Percentiles rank a stretch among this genome's conserved stretches.
These are phyloP conservation scores for Leccinum subspadiceum DNA, from an alignment of 1,284 basidiomycete genomes.

Conservation along the genomic window DNA sequence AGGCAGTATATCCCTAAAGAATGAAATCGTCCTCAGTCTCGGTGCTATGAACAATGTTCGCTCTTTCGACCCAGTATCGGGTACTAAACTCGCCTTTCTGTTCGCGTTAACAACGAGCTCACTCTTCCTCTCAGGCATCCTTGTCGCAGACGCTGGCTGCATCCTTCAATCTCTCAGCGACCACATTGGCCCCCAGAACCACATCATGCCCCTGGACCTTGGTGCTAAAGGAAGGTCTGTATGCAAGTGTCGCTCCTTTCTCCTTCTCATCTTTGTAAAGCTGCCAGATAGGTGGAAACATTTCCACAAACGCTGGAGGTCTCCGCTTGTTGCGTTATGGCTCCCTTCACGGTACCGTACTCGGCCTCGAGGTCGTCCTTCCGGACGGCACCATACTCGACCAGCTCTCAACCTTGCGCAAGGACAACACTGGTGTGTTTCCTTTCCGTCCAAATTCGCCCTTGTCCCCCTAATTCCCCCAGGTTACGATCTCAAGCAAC, in stretches of 20 bases:
- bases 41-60: constrained; percentile 84
- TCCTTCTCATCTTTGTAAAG: constrained; percentile 38
- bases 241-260: background rate
- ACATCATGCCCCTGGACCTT: constrained; percentile 97
- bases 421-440: constrained; percentile 91
- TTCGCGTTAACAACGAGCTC: constrained; percentile 12
- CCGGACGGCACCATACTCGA: constrained; percentile 96
- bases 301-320: constrained; percentile 97
- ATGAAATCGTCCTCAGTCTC: constrained; percentile 88
- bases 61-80: constrained; percentile 90
- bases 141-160: constrained; percentile 88
- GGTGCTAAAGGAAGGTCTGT: constrained; percentile 94
- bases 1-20: constrained; percentile 88
- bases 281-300: constrained; percentile 98
- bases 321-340: constrained; percentile 93
- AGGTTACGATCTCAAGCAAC: constrained; percentile 99
- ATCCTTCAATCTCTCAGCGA: constrained; percentile 91
- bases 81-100: constrained; percentile 38
- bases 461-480: constrained; percentile 2
- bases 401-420: constrained; percentile 81
- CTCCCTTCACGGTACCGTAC: constrained; percentile 90
- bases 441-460: background rate
- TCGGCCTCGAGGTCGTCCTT: constrained; percentile 96
- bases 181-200: constrained; percentile 82
- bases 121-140: constrained; percentile 47